phyloP scores from a whole-genome alignment of 2,329 filamentous ascomycete species.

The Eutypella sp. region DNA sequence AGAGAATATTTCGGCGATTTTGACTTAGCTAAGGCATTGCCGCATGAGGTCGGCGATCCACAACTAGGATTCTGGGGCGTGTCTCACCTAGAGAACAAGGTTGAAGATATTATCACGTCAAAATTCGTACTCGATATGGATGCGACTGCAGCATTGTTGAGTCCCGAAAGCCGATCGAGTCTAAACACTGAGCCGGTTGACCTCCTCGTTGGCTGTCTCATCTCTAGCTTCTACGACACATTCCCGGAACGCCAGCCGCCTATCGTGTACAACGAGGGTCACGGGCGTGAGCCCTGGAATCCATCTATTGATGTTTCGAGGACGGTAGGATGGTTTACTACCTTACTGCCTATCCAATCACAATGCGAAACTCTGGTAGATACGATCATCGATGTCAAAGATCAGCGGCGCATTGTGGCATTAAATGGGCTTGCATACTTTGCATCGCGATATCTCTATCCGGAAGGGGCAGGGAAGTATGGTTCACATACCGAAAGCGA shows the following conservation, averaged over 20 bases:
- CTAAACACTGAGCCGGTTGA: conserved; percentile 34
- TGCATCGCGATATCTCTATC: neutral
- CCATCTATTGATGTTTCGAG: conserved; percentile 28
- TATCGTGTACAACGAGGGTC: conserved; percentile 35
- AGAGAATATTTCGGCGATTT: conserved; percentile 20
- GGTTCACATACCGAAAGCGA: neutral
- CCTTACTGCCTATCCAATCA: conserved; percentile 30
- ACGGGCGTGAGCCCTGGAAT: conserved; percentile 35
- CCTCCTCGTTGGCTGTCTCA: conserved; percentile 30
- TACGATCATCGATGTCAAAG: neutral
- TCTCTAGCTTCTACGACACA: conserved; percentile 21
- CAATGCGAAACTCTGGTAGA: neutral
- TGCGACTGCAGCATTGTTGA: conserved; percentile 16
- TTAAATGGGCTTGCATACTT: neutral
- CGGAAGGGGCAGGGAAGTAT: neutral
- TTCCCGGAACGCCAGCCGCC: conserved; percentile 32
- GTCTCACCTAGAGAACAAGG: neutral
- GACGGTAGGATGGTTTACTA: conserved; percentile 44
- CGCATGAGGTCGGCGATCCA: conserved; percentile 6
- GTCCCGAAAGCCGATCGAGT: conserved; percentile 3
- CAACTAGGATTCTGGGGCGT: neutral
- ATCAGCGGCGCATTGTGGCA: neutral
- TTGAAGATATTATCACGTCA: conserved; percentile 3
- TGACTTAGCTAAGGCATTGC: conserved; percentile 1
- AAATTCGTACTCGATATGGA: conserved; percentile 32